A percentile compares a stretch with the other conserved stretches of the same genome.
Conservation (phyloP, 441 rosid genomes). For the Gossypium laxum region DNA sequence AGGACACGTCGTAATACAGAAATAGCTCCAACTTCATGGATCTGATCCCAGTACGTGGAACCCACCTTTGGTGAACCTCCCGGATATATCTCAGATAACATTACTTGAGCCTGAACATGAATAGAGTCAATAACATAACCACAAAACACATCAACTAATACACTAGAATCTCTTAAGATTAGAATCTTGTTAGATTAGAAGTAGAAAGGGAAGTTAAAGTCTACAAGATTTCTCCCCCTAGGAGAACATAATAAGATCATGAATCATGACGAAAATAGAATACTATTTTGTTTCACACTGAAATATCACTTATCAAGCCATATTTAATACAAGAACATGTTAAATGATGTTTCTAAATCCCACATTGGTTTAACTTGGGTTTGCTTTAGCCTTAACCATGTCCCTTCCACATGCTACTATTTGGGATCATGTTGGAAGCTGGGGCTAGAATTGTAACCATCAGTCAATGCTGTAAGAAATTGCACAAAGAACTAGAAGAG, state of each 20-base stretch:
- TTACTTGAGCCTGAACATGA: conserved; percentile 63
- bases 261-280: background rate
- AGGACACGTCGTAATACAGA: conserved; percentile 72
- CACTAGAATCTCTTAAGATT: background rate
- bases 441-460: background rate
- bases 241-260: conserved; percentile 4
- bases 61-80: conserved; percentile 88
- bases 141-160: conserved; percentile 7
- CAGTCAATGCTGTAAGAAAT: background rate
- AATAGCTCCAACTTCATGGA: conserved; percentile 71
- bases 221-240: background rate
- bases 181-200: background rate
- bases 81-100: conserved; percentile 96
- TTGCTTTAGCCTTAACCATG: background rate
- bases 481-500: background rate
- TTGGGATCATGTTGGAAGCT: background rate
- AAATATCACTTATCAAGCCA: conserved; percentile 4
- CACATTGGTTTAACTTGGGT: background rate
- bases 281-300: background rate
- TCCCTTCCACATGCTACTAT: background rate
- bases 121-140: conserved; percentile 2
- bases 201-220: background rate
- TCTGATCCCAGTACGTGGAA: conserved; percentile 86
- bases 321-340: background rate
- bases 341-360: background rate